Conservation (phyloP, 1,284 basidiomycete genomes). For the Puccinia hordei region DNA sequence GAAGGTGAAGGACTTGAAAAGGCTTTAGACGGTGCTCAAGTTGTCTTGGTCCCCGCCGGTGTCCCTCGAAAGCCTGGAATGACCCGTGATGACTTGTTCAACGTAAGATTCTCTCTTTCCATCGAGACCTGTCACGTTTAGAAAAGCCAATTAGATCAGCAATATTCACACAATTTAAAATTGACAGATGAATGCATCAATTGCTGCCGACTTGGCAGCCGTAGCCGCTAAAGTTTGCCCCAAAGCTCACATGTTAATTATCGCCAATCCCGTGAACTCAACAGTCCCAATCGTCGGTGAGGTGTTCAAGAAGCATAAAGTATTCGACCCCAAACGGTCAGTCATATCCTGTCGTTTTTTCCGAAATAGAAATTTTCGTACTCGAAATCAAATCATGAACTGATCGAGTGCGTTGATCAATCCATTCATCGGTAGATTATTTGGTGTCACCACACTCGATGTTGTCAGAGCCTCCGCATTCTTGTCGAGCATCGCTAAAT, state of each 20-base stretch:
- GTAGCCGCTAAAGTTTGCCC: constrained; percentile 82
- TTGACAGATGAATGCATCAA: constrained; percentile 90
- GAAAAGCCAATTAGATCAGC: neutral
- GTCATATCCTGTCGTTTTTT: constrained; percentile 50
- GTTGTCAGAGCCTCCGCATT: constrained; percentile 96
- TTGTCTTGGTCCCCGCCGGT: constrained; percentile 96
- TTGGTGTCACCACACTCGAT: constrained; percentile 97
- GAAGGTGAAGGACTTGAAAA: constrained; percentile 76
- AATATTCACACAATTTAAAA: neutral
- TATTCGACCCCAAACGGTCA: constrained; percentile 86
- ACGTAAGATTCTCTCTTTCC: constrained; percentile 63
- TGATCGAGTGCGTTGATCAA: constrained; percentile 9
- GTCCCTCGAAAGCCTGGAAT: constrained; percentile 93
- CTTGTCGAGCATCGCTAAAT: constrained; percentile 76
- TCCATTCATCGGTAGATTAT: constrained; percentile 66
- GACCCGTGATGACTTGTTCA: constrained; percentile 87
- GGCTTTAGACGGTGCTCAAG: constrained; percentile 77
- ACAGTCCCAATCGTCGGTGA: constrained; percentile 96
- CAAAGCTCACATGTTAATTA: constrained; percentile 90
- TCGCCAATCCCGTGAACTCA: constrained; percentile 72
- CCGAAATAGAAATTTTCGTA: neutral
- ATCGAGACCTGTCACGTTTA: neutral
- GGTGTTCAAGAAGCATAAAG: constrained; percentile 86
- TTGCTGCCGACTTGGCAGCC: constrained; percentile 87
- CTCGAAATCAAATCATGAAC: neutral